These are phyloP conservation scores for Daldinia sp. DNA, from an alignment of 2,329 filamentous ascomycete genomes.

Conservation along the genomic window DNA sequence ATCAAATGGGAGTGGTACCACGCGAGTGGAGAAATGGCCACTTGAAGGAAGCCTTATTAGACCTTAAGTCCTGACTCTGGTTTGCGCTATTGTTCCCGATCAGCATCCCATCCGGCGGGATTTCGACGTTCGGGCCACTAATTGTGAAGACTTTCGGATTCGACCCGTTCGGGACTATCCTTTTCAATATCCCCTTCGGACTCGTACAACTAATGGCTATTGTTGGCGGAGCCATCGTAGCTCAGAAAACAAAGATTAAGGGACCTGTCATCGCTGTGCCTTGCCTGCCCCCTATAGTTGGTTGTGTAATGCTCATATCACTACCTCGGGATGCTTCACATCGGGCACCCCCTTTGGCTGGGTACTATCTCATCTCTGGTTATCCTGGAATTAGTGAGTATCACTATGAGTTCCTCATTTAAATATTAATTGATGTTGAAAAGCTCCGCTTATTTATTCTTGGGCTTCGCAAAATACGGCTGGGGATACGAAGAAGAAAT, in stretches of 20 bases:
- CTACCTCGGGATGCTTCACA: constrained; percentile 33
- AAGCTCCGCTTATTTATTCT: constrained; percentile 66
- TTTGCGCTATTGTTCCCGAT: constrained; percentile 63
- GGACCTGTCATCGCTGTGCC: constrained; percentile 54
- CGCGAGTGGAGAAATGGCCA: constrained; percentile 62
- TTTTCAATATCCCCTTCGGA: constrained; percentile 64
- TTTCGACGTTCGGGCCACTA: constrained; percentile 60
- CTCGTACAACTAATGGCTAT: constrained; percentile 65
- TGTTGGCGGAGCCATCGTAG: constrained; percentile 60
- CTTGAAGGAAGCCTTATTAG: constrained; percentile 60
- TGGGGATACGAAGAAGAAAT: constrained; percentile 75
- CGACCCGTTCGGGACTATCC: constrained; percentile 58
- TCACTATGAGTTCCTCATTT: not conserved
- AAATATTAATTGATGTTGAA: not conserved
- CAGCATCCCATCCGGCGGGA: constrained; percentile 63
- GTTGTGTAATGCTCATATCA: constrained; percentile 42
- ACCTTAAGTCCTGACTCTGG: constrained; percentile 69
- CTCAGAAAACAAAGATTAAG: constrained; percentile 59
- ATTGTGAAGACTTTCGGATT: constrained; percentile 63
- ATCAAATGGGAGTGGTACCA: constrained; percentile 63
- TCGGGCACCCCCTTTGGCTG: constrained; percentile 51
- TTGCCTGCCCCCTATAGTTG: constrained; percentile 42
- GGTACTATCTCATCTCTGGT: constrained; percentile 56
- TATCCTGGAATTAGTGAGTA: constrained; percentile 62
- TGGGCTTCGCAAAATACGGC: constrained; percentile 71